Percentiles rank a stretch among this genome's conserved stretches.
Evolutionary conservation across 2,329 filamentous ascomycete species (phyloP).

Genomic region (Calonectria ilicicola): DNA sequence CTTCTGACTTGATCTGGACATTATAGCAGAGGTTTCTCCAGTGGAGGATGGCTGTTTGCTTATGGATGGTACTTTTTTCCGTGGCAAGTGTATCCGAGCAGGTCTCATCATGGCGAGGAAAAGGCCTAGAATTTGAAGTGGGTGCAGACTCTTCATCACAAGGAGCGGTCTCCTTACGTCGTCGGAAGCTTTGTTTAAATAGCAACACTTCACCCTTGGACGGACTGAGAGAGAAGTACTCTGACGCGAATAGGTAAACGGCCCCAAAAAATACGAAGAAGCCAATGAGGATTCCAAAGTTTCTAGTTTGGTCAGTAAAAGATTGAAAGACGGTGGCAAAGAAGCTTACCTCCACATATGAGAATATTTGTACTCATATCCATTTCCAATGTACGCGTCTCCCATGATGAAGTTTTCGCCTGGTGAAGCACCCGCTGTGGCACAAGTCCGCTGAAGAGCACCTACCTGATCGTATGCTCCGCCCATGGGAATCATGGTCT

Average conservation of each 20-base stretch:
- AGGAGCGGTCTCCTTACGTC: not conserved
- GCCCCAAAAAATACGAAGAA: constrained; percentile 73
- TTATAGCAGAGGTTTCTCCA: constrained; percentile 74
- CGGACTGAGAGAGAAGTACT: constrained; percentile 67
- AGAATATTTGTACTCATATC: constrained; percentile 61
- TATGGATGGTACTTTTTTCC: constrained; percentile 8
- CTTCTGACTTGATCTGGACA: constrained; percentile 71
- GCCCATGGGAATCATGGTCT: constrained; percentile 18
- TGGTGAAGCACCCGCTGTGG: constrained; percentile 25
- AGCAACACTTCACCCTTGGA: constrained; percentile 75
- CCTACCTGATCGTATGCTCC: not conserved
- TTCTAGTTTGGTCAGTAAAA: constrained; percentile 51
- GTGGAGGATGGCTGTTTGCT: constrained; percentile 64
- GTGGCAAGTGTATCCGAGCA: not conserved
- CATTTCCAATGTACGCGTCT: constrained; percentile 27
- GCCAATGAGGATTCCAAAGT: constrained; percentile 72
- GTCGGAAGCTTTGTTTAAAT: constrained; percentile 55
- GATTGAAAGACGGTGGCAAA: not conserved
- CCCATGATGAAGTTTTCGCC: constrained; percentile 25
- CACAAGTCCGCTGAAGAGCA: constrained; percentile 8
- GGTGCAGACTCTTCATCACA: constrained; percentile 11
- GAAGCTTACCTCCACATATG: constrained; percentile 62
- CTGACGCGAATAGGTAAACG: constrained; percentile 71
- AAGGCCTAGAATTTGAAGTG: not conserved
- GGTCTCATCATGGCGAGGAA: not conserved